Evolutionary conservation across 768 basidiomycete genomes (phyloP).

Genomic region (Tricholoma sp.): DNA sequence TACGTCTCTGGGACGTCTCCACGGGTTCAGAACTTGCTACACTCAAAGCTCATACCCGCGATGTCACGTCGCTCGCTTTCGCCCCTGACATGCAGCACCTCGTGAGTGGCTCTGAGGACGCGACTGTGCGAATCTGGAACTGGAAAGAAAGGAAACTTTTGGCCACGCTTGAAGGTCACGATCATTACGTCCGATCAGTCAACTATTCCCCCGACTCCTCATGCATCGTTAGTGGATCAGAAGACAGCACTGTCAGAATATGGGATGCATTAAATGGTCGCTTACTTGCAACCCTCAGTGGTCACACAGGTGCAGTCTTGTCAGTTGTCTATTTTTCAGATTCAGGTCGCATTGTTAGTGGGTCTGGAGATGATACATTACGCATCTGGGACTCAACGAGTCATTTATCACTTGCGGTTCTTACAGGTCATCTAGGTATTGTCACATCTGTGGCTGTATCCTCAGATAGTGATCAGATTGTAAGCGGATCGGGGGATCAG

Average conservation of each 20-base stretch:
- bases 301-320: slow-evolving; percentile 5
- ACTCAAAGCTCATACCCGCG: slow-evolving; percentile 3
- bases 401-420: slow-evolving; percentile 3
- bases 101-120: slow-evolving; percentile 9
- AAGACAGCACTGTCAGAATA: slow-evolving; percentile 11
- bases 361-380: slow-evolving; percentile 7
- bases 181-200: slow-evolving; percentile 8
- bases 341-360: slow-evolving; percentile 6
- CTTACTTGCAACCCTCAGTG: slow-evolving; percentile 2
- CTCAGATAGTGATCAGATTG: slow-evolving; percentile 4
- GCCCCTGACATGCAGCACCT: slow-evolving; percentile 7
- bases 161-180: slow-evolving; percentile 5
- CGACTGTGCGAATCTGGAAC: slow-evolving; percentile 8
- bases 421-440: slow-evolving; percentile 7
- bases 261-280: slow-evolving; percentile 3
- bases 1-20: slow-evolving; percentile 8
- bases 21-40: slow-evolving; percentile 6
- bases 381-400: slow-evolving; percentile 5
- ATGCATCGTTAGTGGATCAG: slow-evolving; percentile 5
- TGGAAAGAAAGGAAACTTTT: slow-evolving; percentile 4
- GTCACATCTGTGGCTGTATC: slow-evolving; percentile 9
- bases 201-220: slow-evolving; percentile 7
- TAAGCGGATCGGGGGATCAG: slow-evolving; percentile 7
- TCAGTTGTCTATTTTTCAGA: slow-evolving; percentile 4
- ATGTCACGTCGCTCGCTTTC: slow-evolving; percentile 9